Evolutionary conservation across 78 protist genomes (phyloP), one percentile per base, ranked within the genome.

Genomic region (Abeoforma whisleri): DNA sequence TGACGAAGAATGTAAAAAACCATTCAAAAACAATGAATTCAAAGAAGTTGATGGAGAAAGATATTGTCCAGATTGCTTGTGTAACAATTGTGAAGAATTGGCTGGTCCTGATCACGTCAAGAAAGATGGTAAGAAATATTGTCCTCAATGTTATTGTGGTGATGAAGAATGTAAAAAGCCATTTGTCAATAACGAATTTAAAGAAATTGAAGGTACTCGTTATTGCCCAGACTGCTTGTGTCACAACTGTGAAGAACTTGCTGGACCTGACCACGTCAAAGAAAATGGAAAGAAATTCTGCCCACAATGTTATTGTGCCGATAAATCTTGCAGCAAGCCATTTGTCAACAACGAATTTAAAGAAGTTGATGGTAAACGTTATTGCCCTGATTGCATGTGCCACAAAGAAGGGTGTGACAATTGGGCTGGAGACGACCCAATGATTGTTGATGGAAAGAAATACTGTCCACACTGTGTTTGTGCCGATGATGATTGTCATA

Each of bases 221-320:
- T 81, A 81, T 30, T 81, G 85, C 19, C 73, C 85, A 23, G 85
- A 81, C 71, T 81, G 85, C 30, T 69, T 81, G 71, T 81, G 85
- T 37, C 71, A 2, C 76, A 72, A 72, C 12, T 72, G 76, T 35
- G 12, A 72, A 5, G 57, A 72, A 16, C 12, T 72, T 19, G 76
- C 76, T 37, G 76, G 76, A 16, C 57, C 35, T 35, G 37, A 72
- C 12, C 28, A 5, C 12, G 12, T 72, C 12, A 12, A 19, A 37
- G 12, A 12, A 16, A 12, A 72, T 72, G 76, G 76, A 2, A 72
- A 72, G 12, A 72, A 72, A 12, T 72, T 19, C 12, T 81, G 85
- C 8, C 85, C 85, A 33, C 16, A 28, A 22, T 81, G 85, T 38
- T 33, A 39, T 38, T 81, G 85, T 8, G 85, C 85, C 16, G 85